Evolutionary conservation across 2,329 filamentous ascomycete species (phyloP).

Genomic region (Sclerotinia nivalis): DNA sequence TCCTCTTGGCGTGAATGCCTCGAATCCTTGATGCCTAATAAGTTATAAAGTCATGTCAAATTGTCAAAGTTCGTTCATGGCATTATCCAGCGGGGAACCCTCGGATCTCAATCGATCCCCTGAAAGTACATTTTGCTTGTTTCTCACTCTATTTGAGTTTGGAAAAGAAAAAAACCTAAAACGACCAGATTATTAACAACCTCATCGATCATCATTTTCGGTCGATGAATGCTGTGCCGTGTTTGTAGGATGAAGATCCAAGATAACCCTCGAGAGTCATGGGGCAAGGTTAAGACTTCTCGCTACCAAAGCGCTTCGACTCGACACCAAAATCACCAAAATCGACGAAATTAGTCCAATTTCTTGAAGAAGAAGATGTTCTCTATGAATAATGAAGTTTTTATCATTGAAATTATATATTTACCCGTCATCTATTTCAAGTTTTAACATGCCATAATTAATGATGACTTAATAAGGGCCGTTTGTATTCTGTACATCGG

Average conservation of each 20-base stretch:
- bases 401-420: neutral
- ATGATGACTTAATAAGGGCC: no score
- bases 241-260: neutral
- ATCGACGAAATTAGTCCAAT: neutral
- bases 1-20: no score
- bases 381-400: neutral
- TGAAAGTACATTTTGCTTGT: neutral
- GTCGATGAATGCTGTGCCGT: neutral
- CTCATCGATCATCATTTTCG: no score
- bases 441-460: no score
- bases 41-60: neutral
- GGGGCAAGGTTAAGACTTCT: neutral
- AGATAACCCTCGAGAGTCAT: neutral
- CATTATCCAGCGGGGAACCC: neutral
- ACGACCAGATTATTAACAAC: neutral
- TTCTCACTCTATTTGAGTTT: neutral
- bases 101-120: slow-evolving; percentile 6
- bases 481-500: neutral
- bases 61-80: neutral
- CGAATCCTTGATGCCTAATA: no score
- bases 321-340: no score
- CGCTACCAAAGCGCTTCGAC: neutral
- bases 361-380: neutral
- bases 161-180: neutral
- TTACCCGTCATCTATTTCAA: neutral